phyloP scores from a whole-genome alignment of 2,329 filamentous ascomycete genomes.

The Dactylellina drechsleri region DNA sequence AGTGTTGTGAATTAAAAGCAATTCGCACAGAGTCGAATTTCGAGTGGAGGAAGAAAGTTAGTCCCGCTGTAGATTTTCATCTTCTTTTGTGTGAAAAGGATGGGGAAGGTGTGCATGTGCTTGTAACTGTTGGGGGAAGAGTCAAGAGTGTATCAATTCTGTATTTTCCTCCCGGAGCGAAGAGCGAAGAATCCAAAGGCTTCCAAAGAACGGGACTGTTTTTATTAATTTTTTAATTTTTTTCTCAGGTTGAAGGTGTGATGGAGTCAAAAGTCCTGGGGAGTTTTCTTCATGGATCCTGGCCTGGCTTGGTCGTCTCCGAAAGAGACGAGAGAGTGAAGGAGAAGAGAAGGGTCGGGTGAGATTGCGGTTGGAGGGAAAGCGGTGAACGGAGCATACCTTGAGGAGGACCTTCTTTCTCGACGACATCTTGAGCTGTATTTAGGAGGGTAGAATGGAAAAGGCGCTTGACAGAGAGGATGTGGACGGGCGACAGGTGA shows the following conservation, averaged over 20 bases:
- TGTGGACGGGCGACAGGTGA: constrained; percentile 18
- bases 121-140: neutral
- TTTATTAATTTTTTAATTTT: too few relatives aligned
- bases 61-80: constrained; percentile 35
- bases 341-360: constrained; percentile 20
- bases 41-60: constrained; percentile 29
- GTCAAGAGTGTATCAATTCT: neutral
- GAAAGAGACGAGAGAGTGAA: neutral
- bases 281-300: too few relatives aligned
- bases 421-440: constrained; percentile 71
- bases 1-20: constrained; percentile 54
- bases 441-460: constrained; percentile 1
- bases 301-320: neutral
- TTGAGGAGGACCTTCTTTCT: constrained; percentile 92
- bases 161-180: too few relatives aligned
- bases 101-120: constrained; percentile 10
- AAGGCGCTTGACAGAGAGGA: neutral
- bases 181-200: neutral
- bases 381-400: constrained; percentile 66
- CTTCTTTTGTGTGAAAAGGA: constrained; percentile 1
- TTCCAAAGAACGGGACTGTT: constrained; percentile 10
- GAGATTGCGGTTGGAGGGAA: constrained; percentile 32
- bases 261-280: too few relatives aligned
- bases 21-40: constrained; percentile 28
- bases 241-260: too few relatives aligned